Evolutionary conservation across 208 protist species (phyloP), one percentile per base, ranked within the genome.

Genomic region (Leishmania martiniquensis): DNA sequence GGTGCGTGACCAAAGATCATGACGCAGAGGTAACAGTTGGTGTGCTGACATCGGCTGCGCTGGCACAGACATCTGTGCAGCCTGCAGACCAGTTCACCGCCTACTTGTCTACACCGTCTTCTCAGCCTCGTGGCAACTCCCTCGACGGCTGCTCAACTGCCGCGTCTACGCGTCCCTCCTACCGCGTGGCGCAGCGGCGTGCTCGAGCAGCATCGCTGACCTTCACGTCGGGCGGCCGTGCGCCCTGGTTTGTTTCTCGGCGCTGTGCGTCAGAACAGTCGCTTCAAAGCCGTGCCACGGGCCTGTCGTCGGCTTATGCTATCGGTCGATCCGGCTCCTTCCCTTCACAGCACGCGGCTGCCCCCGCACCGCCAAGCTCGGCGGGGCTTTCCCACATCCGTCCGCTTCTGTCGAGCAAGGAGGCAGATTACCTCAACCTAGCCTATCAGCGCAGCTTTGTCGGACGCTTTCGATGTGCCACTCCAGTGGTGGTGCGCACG

Each of bases 391-490:
- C 32, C 13, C 71, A 75, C 15, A 32, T 66, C 9, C 63, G 70
- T 1, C 76, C 81, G 9, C 69, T 80, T 13, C 49, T 34, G 20
- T 74, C 59, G 37, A 80, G 52, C 49, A 69, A 63, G 13, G 77
- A 85, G 73, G 54, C 75, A 20, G 82, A 72, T 39, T 78, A 82
- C 73, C 39, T 85, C 44, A 76, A 81, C 57, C 13, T 80, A 15
- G 65, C 76, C 22, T 63, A 52, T 32, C 63, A 55, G 55, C 82
- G 72, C 65, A 81, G 74, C 63, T 91, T 75, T 57, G 69, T 78
- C 67, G 87, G 67, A 22, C 82, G 72, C 32, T 89, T 87, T 51
- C 83, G 82, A 25, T 89, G 83, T 60, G 87, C 85, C 71, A 70
- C 76, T 4, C 69, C 83, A 47, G 87, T 89, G 37, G 74, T 88